Evolutionary conservation across 495 filamentous ascomycete species (phyloP).

Genomic region (Penicillium fimorum): DNA sequence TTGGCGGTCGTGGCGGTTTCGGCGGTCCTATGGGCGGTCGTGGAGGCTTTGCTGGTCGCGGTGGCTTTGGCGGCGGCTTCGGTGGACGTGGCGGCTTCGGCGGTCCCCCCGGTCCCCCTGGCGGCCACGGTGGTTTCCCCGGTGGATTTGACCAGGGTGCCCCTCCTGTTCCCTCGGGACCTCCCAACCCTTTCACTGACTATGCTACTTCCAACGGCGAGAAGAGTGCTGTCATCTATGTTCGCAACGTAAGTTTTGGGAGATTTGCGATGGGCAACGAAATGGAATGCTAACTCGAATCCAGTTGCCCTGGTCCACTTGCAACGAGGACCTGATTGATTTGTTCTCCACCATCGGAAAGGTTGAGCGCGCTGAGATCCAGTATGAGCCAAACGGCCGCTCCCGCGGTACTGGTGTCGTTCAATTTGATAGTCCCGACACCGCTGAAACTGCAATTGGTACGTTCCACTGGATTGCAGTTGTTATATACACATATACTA

Average conservation of each 20-base stretch:
- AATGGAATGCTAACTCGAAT: slow-evolving; percentile 5
- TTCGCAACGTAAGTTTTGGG: slow-evolving; percentile 81
- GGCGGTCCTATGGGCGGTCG: slow-evolving; percentile 18
- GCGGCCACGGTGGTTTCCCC: slow-evolving; percentile 30
- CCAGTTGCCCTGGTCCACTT: slow-evolving; percentile 97
- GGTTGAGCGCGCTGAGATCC: slow-evolving; percentile 95
- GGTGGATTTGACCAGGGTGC: slow-evolving; percentile 46
- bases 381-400: slow-evolving; percentile 95
- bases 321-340: slow-evolving; percentile 94
- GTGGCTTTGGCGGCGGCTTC: slow-evolving; percentile 38
- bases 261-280: background rate
- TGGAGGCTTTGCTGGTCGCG: slow-evolving; percentile 31
- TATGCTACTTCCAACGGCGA: slow-evolving; percentile 86
- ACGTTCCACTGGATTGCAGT: slow-evolving; percentile 26
- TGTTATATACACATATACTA: slow-evolving; percentile 9
- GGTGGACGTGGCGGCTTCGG: slow-evolving; percentile 36
- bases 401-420: slow-evolving; percentile 95
- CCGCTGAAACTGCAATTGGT: slow-evolving; percentile 88
- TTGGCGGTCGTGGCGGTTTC: slow-evolving; percentile 49
- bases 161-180: slow-evolving; percentile 34
- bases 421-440: slow-evolving; percentile 78
- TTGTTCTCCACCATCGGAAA: slow-evolving; percentile 97
- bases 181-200: slow-evolving; percentile 97
- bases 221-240: slow-evolving; percentile 79
- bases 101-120: slow-evolving; percentile 19